Percentiles rank a stretch among this genome's conserved stretches.
Conservation (phyloP, 1,284 basidiomycete species). For the Pseudozyma sp. region DNA sequence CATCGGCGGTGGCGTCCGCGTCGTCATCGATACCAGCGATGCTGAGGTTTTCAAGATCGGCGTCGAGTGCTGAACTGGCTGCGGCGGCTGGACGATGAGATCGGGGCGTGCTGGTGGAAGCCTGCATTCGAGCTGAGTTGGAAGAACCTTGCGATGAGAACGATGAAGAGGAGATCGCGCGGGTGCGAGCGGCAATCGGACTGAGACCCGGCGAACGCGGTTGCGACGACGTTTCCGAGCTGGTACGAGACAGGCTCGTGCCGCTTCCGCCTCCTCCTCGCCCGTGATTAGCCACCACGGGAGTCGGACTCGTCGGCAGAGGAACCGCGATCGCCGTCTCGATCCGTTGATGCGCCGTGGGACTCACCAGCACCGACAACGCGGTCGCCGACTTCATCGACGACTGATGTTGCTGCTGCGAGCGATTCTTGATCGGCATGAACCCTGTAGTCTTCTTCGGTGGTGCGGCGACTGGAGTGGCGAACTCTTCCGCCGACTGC, state of each 20-base stretch:
- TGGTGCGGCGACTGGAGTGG: constrained; percentile 29
- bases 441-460: constrained; percentile 29
- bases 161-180: constrained; percentile 42
- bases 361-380: constrained; percentile 33
- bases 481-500: constrained; percentile 14
- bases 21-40: constrained; percentile 12
- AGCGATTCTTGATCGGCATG: constrained; percentile 31
- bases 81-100: neutral
- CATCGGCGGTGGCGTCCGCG: constrained; percentile 32
- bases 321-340: constrained; percentile 37
- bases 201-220: constrained; percentile 32
- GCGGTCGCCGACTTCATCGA: constrained; percentile 21
- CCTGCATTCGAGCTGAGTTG: constrained; percentile 14
- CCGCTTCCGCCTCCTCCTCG: constrained; percentile 15
- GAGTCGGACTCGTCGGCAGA: constrained; percentile 39
- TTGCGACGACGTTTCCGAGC: constrained; percentile 16
- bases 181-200: constrained; percentile 15
- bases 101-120: constrained; percentile 12
- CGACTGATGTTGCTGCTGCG: constrained; percentile 10
- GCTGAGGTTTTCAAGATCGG: constrained; percentile 32
- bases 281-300: constrained; percentile 6
- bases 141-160: constrained; percentile 38
- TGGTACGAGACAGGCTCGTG: constrained; percentile 9
- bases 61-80: constrained; percentile 1
- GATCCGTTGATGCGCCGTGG: constrained; percentile 32